Evolutionary conservation across 2,329 filamentous ascomycete genomes (phyloP).

Genomic region (Penicillium polonicum): DNA sequence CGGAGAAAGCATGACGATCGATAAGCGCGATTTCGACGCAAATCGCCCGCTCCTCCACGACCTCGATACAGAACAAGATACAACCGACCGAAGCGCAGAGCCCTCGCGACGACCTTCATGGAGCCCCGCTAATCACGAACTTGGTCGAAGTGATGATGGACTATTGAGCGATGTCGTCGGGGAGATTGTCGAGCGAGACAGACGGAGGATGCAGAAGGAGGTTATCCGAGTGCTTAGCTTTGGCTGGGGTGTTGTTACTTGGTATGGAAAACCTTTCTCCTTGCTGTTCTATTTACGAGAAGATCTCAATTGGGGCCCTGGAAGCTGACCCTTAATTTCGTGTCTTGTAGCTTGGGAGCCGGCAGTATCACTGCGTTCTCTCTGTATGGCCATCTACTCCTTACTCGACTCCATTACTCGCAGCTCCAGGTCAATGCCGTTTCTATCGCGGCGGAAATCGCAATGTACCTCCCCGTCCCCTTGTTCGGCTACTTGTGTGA

Average conservation of each 20-base stretch:
- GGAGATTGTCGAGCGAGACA: constrained; percentile 59
- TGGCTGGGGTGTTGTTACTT: constrained; percentile 60
- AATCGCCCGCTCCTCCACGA: constrained; percentile 38
- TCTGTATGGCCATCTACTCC: constrained; percentile 87
- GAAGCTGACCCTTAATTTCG: constrained; percentile 9
- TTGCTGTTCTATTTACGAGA: neutral
- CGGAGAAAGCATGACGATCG: constrained; percentile 34
- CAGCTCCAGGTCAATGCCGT: constrained; percentile 92
- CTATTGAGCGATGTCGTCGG: constrained; percentile 62
- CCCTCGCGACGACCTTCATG: constrained; percentile 20
- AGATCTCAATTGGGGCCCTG: neutral
- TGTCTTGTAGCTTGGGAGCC: constrained; percentile 64
- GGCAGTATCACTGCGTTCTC: constrained; percentile 93
- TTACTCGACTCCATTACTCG: constrained; percentile 79
- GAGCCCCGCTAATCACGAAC: constrained; percentile 17
- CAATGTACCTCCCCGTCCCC: constrained; percentile 89
- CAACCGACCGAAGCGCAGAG: constrained; percentile 26
- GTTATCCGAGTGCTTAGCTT: constrained; percentile 57
- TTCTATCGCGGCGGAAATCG: constrained; percentile 80
- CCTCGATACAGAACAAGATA: constrained; percentile 11
- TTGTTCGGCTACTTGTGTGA: constrained; percentile 90
- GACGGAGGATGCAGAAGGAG: constrained; percentile 54
- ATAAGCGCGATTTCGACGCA: constrained; percentile 50
- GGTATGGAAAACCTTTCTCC: constrained; percentile 38
- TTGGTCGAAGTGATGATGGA: constrained; percentile 32